These are phyloP conservation scores for Rhodosporidiobolus sp. DNA, from an alignment of 768 basidiomycete genomes.

Conservation along the genomic window DNA sequence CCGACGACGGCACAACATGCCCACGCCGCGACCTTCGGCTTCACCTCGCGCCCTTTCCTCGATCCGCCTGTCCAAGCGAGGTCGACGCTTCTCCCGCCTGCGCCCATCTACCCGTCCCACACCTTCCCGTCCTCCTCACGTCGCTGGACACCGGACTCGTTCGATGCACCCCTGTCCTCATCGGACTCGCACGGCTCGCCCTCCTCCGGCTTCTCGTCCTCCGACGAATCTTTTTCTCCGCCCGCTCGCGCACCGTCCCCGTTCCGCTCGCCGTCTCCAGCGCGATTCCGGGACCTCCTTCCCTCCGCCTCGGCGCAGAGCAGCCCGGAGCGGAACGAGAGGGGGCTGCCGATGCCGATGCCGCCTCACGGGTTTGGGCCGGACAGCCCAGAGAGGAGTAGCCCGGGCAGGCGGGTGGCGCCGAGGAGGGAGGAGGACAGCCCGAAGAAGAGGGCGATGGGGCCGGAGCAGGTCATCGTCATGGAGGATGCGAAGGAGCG, in stretches of 20 bases:
- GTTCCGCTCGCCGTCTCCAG: constrained; percentile 25
- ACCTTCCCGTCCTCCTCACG: neutral
- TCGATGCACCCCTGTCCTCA: neutral
- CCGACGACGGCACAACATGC: neutral
- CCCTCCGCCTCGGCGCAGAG: constrained; percentile 17
- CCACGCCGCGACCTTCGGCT: neutral
- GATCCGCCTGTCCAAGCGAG: neutral
- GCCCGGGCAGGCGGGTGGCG: too few species aligned
- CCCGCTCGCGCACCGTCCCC: neutral
- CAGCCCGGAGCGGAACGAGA: constrained; percentile 18
- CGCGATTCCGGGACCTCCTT: constrained; percentile 23
- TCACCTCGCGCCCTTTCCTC: neutral
- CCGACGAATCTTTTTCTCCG: neutral
- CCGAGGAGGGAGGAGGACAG: neutral
- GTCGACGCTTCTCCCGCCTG: constrained; percentile 11
- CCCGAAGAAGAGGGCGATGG: constrained; percentile 32
- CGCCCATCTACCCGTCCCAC: neutral
- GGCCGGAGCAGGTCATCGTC: constrained; percentile 32
- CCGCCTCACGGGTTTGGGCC: constrained; percentile 5
- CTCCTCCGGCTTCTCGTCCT: neutral
- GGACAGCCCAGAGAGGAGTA: neutral
- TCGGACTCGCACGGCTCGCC: neutral
- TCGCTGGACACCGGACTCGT: constrained; percentile 2
- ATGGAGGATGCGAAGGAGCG: constrained; percentile 15
- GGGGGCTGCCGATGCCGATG: constrained; percentile 16